These are phyloP conservation scores for Cucurbita argyrosperma DNA, from an alignment of 306 rosid genomes.

Conservation along the genomic window DNA sequence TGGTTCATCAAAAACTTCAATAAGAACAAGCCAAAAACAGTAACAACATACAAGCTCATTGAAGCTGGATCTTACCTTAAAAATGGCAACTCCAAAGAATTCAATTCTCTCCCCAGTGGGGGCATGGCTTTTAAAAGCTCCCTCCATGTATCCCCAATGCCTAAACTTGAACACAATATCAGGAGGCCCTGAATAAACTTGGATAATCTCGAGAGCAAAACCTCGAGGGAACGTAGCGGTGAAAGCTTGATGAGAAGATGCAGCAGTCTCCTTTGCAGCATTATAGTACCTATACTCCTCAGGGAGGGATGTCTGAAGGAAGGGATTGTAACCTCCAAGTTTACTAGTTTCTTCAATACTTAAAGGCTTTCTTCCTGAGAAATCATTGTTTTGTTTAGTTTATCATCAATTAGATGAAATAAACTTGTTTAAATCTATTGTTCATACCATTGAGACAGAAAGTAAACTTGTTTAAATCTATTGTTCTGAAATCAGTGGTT, in stretches of 20 bases:
- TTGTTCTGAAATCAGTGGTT: constrained; percentile 18
- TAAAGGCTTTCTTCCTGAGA: constrained; percentile 35
- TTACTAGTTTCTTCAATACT: constrained; percentile 26
- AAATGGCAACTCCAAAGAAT: constrained; percentile 41
- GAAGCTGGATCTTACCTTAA: constrained; percentile 16
- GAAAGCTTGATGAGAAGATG: constrained; percentile 37
- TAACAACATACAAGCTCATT: background rate
- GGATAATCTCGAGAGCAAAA: constrained; percentile 46
- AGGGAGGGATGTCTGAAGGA: constrained; percentile 48
- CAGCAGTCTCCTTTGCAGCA: constrained; percentile 37
- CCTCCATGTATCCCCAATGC: constrained; percentile 82
- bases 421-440: constrained; percentile 28
- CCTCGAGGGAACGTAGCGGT: constrained; percentile 54
- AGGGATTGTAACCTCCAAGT: constrained; percentile 47
- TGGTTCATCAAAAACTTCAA: background rate
- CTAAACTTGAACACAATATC: constrained; percentile 50
- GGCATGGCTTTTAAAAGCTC: constrained; percentile 46
- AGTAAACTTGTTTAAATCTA: constrained; percentile 29
- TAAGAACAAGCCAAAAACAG: background rate
- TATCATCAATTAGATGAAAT: background rate
- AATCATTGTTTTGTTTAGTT: background rate
- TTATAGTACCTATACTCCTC: constrained; percentile 31
- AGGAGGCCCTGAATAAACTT: constrained; percentile 41
- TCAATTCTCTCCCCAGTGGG: constrained; percentile 41
- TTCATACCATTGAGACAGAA: constrained; percentile 46